Evolutionary conservation across 2,329 filamentous ascomycete genomes (phyloP).

Genomic region (Talaromyces albobiverticillius): DNA sequence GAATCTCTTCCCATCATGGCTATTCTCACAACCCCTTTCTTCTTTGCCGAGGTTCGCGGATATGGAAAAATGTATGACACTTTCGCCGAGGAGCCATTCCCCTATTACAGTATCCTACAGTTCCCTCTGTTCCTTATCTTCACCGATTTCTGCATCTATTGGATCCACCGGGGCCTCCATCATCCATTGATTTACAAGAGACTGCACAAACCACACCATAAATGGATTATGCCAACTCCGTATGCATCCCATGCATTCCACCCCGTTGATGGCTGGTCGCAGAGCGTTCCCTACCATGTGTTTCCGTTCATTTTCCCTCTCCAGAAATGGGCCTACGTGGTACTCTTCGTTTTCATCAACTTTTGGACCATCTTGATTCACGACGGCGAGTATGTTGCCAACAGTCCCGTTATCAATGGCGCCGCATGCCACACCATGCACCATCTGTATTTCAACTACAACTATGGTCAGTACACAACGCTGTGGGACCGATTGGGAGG

Average conservation of each 20-base stretch:
- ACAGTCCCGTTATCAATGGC: constrained; percentile 89
- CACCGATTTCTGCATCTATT: constrained; percentile 88
- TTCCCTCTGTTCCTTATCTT: constrained; percentile 86
- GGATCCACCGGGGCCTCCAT: constrained; percentile 83
- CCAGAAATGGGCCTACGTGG: constrained; percentile 84
- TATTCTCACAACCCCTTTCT: constrained; percentile 74
- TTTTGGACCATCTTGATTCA: constrained; percentile 97
- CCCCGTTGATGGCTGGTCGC: constrained; percentile 83
- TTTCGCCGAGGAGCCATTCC: constrained; percentile 69
- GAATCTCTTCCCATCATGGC: constrained; percentile 78
- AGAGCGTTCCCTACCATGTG: constrained; percentile 87
- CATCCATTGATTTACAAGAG: constrained; percentile 78
- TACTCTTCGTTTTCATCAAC: constrained; percentile 88
- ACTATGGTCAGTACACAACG: constrained; percentile 93
- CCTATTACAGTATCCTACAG: constrained; percentile 75
- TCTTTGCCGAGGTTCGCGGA: constrained; percentile 78
- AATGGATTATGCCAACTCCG: constrained; percentile 98
- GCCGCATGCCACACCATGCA: constrained; percentile 93
- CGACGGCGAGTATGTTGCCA: constrained; percentile 89
- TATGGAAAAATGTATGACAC: constrained; percentile 84
- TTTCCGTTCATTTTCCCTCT: constrained; percentile 92
- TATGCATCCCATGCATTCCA: constrained; percentile 94
- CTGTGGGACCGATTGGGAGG: constrained; percentile 85
- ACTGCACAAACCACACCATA: constrained; percentile 96
- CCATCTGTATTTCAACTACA: constrained; percentile 83